phyloP scores from a whole-genome alignment of 1,284 basidiomycete genomes.

The Peniophora sp. region DNA sequence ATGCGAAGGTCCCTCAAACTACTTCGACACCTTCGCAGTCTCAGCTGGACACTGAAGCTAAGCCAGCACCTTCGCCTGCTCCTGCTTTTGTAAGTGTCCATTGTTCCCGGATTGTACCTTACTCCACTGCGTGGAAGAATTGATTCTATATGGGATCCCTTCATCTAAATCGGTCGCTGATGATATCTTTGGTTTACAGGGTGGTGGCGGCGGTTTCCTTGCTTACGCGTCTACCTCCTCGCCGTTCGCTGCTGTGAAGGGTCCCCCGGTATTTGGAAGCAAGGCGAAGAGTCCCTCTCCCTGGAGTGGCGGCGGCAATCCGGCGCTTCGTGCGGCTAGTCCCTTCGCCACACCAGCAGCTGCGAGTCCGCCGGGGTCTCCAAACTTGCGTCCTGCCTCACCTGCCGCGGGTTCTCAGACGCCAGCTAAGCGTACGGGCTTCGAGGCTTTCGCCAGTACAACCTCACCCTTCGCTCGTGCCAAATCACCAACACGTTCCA shows the following conservation, averaged over 20 bases:
- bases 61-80: slow-evolving; percentile 4
- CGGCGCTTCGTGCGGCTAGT: background rate
- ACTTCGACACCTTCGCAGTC: background rate
- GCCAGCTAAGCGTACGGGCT: slow-evolving; percentile 31
- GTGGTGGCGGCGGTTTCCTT: slow-evolving; percentile 62
- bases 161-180: too few relatives aligned
- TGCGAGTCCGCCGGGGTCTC: slow-evolving; percentile 47
- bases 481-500: slow-evolving; percentile 22
- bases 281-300: slow-evolving; percentile 6
- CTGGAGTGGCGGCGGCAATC: background rate
- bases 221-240: slow-evolving; percentile 64
- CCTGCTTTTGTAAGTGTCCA: slow-evolving; percentile 7
- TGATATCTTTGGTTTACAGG: slow-evolving; percentile 18
- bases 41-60: slow-evolving; percentile 1
- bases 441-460: slow-evolving; percentile 53
- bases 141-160: too few relatives aligned
- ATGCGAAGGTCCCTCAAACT: slow-evolving; percentile 3
- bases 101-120: background rate
- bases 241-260: slow-evolving; percentile 62
- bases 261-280: slow-evolving; percentile 52
- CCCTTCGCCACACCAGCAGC: slow-evolving; percentile 10
- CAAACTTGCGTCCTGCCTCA: slow-evolving; percentile 38
- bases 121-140: background rate
- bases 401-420: slow-evolving; percentile 39
- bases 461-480: slow-evolving; percentile 49